Evolutionary conservation across 2,329 filamentous ascomycete genomes (phyloP), one percentile per base, ranked within the genome.

Genomic region (Cordyceps farinosa): DNA sequence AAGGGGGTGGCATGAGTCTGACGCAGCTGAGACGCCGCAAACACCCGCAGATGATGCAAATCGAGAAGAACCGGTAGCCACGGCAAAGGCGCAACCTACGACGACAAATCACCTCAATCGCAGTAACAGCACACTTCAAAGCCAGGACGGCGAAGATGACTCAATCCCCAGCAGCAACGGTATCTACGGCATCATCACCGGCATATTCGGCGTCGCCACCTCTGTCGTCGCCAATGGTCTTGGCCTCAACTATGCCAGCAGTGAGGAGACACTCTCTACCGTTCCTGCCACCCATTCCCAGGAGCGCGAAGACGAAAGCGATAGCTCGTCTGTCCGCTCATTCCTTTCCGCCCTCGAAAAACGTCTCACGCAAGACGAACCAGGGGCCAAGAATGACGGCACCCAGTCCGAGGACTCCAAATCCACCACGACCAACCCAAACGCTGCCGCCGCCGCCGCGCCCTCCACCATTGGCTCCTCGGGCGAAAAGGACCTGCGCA

Each of bases 401-500:
- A 61, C 50, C 59, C 48, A 36, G 13, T 82, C 78, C 1, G 76
- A 78, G 40, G 79, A 79, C 2, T 79, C 80, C 3, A 71, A 68
- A 45, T 72, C 63, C 64, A 29, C 53, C 69, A 5, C 27, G 10
- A 45, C 58, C 6, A 42, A 52, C 9, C 34, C 27, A 15, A 42
- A 17, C 36, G 6, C 40, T 13, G 17, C 40, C 13, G 34, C n/a
- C 22, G 38, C 48, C 15, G 50, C 22, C n/a, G 27, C 60, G 13
- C 42, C 55, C 10, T 15, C 44, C 32, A n/a, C 50, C 30, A 40
- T 53, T 63, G 65, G 70, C 66, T 63, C 72, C 67, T 45, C 73
- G 61, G 53, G 70, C 67, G 87, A 90, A 34, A 88, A 87, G 69
- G 87, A 90, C 67, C 80, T 92, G 3, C 77, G 79, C 64, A 89